Conservation (phyloP, 164 flowering plant genomes). For the Magnolia changhungtana region DNA sequence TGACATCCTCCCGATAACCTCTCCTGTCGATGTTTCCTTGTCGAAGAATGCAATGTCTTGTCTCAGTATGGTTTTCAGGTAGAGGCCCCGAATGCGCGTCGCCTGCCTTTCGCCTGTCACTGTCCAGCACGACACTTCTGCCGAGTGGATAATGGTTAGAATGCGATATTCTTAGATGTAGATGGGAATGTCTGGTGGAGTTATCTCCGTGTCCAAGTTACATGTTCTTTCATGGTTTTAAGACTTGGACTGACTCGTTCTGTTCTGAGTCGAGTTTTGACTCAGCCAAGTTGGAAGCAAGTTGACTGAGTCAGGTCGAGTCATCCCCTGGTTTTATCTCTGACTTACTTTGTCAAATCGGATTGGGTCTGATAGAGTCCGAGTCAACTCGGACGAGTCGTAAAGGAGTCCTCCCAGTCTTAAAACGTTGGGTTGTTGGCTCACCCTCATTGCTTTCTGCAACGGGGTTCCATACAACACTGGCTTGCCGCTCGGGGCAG, state of each 20-base stretch:
- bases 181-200: not conserved
- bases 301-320: not conserved
- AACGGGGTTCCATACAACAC: too few relatives aligned
- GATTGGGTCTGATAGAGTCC: not conserved
- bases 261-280: not conserved
- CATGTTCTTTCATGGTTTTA: not conserved
- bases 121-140: slow-evolving; percentile 65
- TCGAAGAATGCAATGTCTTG: slow-evolving; percentile 68
- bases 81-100: slow-evolving; percentile 40
- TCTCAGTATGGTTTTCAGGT: slow-evolving; percentile 50
- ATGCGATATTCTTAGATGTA: not conserved
- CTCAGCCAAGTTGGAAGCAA: not conserved
- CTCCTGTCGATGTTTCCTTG: slow-evolving; percentile 59
- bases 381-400: not conserved
- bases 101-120: slow-evolving; percentile 61
- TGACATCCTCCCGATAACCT: slow-evolving; percentile 63
- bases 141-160: not conserved
- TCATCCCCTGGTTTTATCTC: not conserved
- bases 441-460: too few relatives aligned
- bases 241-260: not conserved
- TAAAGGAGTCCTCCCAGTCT: not conserved
- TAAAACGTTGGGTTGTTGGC: too few relatives aligned
- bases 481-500: too few relatives aligned
- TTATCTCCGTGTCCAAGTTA: not conserved
- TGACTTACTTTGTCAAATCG: not conserved